These are phyloP conservation scores for Kazachstania sp. DNA, from an alignment of 1,139 yeast genomes.

Conservation along the genomic window DNA sequence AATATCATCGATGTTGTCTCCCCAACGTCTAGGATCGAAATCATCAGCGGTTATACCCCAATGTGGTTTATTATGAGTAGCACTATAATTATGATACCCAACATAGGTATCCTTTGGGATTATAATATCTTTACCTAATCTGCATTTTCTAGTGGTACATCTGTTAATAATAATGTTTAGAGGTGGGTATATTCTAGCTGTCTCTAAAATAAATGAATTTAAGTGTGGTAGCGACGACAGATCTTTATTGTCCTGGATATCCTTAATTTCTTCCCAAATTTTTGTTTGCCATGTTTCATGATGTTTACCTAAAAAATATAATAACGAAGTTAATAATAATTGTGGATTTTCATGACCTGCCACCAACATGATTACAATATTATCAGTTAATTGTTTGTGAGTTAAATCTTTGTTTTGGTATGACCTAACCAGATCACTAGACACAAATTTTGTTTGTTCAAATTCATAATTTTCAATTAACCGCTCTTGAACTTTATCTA, in stretches of 20 bases:
- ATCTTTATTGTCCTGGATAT: constrained; percentile 6
- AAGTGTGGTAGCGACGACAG: constrained; percentile 26
- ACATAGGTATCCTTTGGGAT: constrained; percentile 50
- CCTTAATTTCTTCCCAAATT: constrained; percentile 31
- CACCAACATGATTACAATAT: constrained; percentile 48
- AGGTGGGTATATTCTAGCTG: constrained; percentile 49
- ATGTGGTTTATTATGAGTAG: constrained; percentile 41
- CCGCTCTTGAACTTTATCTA: constrained; percentile 27
- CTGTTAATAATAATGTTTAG: constrained; percentile 52
- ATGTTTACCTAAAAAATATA: constrained; percentile 42
- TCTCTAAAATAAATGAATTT: constrained; percentile 42
- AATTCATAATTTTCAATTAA: constrained; percentile 28
- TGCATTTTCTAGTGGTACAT: constrained; percentile 34
- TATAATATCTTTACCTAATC: constrained; percentile 37
- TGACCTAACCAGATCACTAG: constrained; percentile 35
- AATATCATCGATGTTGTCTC: constrained; percentile 34
- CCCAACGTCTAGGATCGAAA: constrained; percentile 56
- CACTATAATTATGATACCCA: constrained; percentile 50
- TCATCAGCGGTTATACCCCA: constrained; percentile 46
- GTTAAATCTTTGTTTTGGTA: constrained; percentile 34
- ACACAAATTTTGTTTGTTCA: constrained; percentile 30
- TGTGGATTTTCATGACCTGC: constrained; percentile 63
- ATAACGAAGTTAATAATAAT: constrained; percentile 40
- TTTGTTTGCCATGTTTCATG: constrained; percentile 33
- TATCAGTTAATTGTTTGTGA: constrained; percentile 44